Base-by-base conservation (phyloP, 805 yeast genomes). In the Lipomyces yamanashiensis region DNA sequence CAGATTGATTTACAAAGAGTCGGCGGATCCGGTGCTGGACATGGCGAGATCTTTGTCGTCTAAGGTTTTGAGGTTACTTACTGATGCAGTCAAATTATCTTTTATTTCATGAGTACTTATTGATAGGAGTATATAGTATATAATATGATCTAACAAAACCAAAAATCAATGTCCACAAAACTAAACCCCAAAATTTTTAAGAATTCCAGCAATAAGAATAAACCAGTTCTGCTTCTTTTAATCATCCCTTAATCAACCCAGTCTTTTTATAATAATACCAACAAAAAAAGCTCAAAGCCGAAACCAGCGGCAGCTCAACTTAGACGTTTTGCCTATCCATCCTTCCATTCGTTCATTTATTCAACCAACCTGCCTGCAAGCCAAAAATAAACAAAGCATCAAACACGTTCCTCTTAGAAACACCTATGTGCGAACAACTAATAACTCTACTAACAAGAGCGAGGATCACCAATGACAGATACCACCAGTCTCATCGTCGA, bases 401-500 rank as follows among this genome's bases (percentile, higher is more conserved):
- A 34, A n/a, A 23, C 12, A 50, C 36, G 5, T 28, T 28, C 5
- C 5, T 28, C 5, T 28, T 28, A 28, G 9, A 50, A 23, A 40
- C 40, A 49, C 33, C n/a, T 37, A 54, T 23, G 39, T 2, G 5
- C 10, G 7, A 39, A 12, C 13, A n/a, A 39, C 13, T 13, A 39
- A 39, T 12, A 39, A 4, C 43, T 39, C n/a, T 12, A 39, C 7
- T 39, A 39, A 39, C 43, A 39, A 13, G n/a, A 15, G 3, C 23
- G n/a, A 12, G 19, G 15, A 39, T 49, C 50, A 66, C 69, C 69
- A 66, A 28, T 66, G 69, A 45, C 69, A 66, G 17, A 66, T 66
- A 5, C 69, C 69, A 15, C 69, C 69, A 23, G 52, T 59, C 34
- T 66, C 69, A 44, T 66, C 69, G 51, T 54, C 63, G 13, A 66